These are phyloP conservation scores for Haematococcus lacustris DNA, from an alignment of 139 green algal species.

Conservation along the genomic window DNA sequence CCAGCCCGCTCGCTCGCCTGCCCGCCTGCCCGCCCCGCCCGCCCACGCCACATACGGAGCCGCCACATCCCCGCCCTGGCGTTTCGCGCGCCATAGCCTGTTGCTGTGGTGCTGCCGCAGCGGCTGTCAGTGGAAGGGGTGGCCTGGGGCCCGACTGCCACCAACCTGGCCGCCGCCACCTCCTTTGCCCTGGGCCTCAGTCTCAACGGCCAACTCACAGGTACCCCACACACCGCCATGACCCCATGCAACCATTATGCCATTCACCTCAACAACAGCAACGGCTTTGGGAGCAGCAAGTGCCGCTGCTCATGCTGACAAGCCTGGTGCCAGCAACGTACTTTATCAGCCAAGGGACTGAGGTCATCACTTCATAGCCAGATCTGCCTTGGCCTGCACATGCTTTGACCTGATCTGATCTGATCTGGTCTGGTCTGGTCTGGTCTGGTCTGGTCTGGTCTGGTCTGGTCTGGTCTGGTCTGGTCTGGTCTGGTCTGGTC, in stretches of 20 bases:
- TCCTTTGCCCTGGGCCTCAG: constrained; percentile 58
- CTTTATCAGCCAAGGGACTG: neutral
- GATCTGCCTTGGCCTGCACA: neutral
- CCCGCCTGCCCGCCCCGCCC: too few species aligned
- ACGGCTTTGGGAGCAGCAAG: neutral
- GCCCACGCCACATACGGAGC: too few species aligned
- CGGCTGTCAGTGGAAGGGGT: constrained; percentile 46
- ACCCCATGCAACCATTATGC: neutral
- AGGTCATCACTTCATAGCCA: neutral
- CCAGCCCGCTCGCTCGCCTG: too few species aligned
- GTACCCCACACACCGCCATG: constrained; percentile 1
- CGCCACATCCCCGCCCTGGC: too few species aligned
- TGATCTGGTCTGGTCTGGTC: neutral
- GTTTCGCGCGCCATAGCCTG: too few species aligned
- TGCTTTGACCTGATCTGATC: too few species aligned
- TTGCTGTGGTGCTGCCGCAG: constrained; percentile 36
- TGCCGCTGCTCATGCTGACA: neutral
- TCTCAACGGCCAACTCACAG: constrained; percentile 52
- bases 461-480: too few species aligned
- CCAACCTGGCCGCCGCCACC: constrained; percentile 71
- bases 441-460: neutral
- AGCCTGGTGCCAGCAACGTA: neutral
- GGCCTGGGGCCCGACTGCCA: constrained; percentile 61
- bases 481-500: too few species aligned
- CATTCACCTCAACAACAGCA: neutral